Base-by-base conservation (phyloP, 106 monocot species). In the Amphibolis antarctica region DNA sequence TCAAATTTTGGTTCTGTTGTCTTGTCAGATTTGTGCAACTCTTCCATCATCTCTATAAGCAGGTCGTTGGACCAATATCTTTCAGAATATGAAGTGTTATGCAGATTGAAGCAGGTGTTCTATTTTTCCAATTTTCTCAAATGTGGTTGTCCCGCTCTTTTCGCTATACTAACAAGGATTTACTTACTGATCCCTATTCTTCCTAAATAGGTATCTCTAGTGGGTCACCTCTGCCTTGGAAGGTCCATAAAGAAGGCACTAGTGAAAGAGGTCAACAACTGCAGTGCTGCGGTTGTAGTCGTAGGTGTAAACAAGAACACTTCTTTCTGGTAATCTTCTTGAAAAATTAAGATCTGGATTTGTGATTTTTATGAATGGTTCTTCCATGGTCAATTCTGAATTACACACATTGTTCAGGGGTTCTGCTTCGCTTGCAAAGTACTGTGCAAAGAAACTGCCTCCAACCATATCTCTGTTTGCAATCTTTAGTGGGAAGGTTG, bases 381-480 rank as follows among this genome's bases (percentile, higher is more conserved):
- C 28, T 29, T 44, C 17, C n/a, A 26, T 12, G 22, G 69, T 23
- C n/a, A 12, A 25, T 22, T 70, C 45, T 55, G 26, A 66, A 70
- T 0, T 36, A 10, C 44, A 22, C 26, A 55, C 58, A 49, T 74
- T 42, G 53, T 70, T 49, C 80, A 94, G 94, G 75, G 69, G 86
- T 10, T 76, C 78, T 31, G 46, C 80, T 53, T 84, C 82, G 42
- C 55, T 89, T 6, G 84, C 84, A 0, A 96, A 79, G 62, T 96
- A 86, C 44, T 90, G 86, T 63, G 72, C 84, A 15, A 96, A 82
- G 62, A 89, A 90, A 18, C 76, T 96, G 0, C 80, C 89, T 19
- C 51, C 68, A 47, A 71, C 73, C 4, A 79, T 75, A 31, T 31
- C 71, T 61, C 19, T 96, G 44, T 51, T 89, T 55, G 84, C 84